phyloP scores from a whole-genome alignment of 2,329 filamentous ascomycete genomes.

The Scedosporium aurantiacum region DNA sequence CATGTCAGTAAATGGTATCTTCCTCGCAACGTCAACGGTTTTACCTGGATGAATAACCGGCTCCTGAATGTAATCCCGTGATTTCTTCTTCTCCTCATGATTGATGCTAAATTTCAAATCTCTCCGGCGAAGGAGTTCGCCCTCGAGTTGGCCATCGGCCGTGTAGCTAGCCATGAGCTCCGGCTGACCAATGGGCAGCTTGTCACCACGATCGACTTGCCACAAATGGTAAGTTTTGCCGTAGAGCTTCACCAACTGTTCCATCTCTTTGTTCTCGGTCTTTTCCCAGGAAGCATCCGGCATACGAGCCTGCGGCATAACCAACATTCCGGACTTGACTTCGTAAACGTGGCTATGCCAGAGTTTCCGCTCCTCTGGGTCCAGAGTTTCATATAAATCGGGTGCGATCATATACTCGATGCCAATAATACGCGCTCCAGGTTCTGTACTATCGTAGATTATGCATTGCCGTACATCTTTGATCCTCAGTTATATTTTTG shows the following conservation, averaged over 20 bases:
- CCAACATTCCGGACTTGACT: constrained; percentile 68
- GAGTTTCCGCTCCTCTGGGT: constrained; percentile 55
- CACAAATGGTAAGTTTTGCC: constrained; percentile 81
- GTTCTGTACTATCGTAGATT: constrained; percentile 62
- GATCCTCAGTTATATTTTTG: background rate
- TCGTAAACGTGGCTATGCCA: constrained; percentile 74
- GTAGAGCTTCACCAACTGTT: constrained; percentile 61
- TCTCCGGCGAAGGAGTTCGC: constrained; percentile 32
- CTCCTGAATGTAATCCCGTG: constrained; percentile 28
- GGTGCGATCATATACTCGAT: constrained; percentile 81
- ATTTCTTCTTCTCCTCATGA: constrained; percentile 31
- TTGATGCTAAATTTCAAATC: constrained; percentile 35
- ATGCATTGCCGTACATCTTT: constrained; percentile 72
- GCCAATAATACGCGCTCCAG: constrained; percentile 64
- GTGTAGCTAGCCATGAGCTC: constrained; percentile 45
- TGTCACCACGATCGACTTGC: constrained; percentile 68
- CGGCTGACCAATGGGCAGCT: constrained; percentile 38
- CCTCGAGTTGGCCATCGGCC: constrained; percentile 35
- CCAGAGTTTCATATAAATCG: constrained; percentile 54
- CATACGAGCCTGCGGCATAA: constrained; percentile 56
- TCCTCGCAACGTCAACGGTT: constrained; percentile 2
- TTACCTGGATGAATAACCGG: constrained; percentile 31
- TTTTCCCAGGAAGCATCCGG: constrained; percentile 58
- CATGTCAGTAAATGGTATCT: too few species aligned
- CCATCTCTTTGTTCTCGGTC: constrained; percentile 73